phyloP scores from a whole-genome alignment of 2,329 filamentous ascomycete genomes.

The Pseudophaeomoniella oleicola region DNA sequence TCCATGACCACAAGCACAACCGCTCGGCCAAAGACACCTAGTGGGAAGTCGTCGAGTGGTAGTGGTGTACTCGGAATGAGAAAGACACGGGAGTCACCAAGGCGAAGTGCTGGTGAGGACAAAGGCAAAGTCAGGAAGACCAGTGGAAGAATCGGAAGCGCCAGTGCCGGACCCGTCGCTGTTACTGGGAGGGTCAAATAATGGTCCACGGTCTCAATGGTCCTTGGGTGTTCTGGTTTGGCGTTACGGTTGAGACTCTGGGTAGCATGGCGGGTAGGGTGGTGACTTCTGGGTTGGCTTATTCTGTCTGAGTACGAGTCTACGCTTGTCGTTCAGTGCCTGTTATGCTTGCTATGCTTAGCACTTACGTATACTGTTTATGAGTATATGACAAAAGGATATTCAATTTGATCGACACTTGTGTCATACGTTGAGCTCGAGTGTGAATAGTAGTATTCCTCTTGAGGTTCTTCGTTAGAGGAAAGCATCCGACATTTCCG shows the following conservation, averaged over 20 bases:
- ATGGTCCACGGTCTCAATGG: background rate
- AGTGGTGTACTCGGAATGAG: constrained; percentile 10
- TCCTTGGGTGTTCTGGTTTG: background rate
- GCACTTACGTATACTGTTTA: background rate
- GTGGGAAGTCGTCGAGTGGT: constrained; percentile 2
- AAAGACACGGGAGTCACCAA: constrained; percentile 9
- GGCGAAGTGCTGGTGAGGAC: constrained; percentile 12
- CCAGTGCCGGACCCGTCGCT: constrained; percentile 7
- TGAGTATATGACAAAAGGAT: background rate
- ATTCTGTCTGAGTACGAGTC: background rate
- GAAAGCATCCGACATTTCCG: too few species aligned
- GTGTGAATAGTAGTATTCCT: too few species aligned
- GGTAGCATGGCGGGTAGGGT: background rate
- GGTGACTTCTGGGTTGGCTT: background rate
- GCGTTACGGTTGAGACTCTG: background rate
- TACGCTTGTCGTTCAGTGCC: background rate
- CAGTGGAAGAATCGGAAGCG: constrained; percentile 30
- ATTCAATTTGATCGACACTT: too few species aligned
- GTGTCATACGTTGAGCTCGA: too few species aligned
- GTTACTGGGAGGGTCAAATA: background rate
- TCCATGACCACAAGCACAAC: constrained; percentile 11
- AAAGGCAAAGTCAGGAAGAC: constrained; percentile 25
- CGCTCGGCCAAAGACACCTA: constrained; percentile 5
- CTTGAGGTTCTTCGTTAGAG: too few species aligned
- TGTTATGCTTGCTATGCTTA: background rate